Base-by-base conservation (phyloP, 768 basidiomycete genomes). In the Lanmaoa pseudosensibilis region DNA sequence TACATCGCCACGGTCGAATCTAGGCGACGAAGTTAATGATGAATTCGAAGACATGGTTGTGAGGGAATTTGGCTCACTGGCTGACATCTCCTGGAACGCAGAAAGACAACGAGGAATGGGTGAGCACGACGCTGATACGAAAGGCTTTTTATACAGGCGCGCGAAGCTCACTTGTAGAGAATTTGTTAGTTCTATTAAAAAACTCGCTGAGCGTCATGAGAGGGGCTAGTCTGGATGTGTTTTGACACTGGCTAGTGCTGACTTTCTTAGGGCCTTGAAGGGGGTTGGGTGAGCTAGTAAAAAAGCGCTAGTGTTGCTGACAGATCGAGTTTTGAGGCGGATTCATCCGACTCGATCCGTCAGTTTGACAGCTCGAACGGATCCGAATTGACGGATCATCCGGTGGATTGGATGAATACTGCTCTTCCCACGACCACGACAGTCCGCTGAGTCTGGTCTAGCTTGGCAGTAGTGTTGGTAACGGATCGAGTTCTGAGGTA, bases 1-100 rank as follows among this genome's bases (percentile, higher is more conserved):
- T 16, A 90, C 68, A 75, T 91, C 88, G 38, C 89, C 87, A 21
- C 80, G 77, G 70, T 89, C 81, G 71, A 84, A 91, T 60, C 86
- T 88, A 62, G 25, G 50, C 5, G 32, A 40, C 4, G 21, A 33
- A 50, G 45, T 49, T 39, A 34, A 58, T 13, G 39, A 37, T 65
- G 48, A 63, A 21, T 40, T 32, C 12, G 8, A 44, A 44, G 44
- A 51, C 47, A 57, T 19, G 30, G 19, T 38, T 21, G 21, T 16
- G 39, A 34, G 21, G 18, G n/a, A n/a, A 25, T 30, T 15, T 55
- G 56, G 56, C 70, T 71, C 38, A 71, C 70, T 71, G 70, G 48
- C 33, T 59, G 49, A 13, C 32, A 47, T 69, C 71, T 33, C 63
- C 71, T 71, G 46, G 2, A 33, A 46, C 1, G 23, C 7, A 12